A percentile compares a stretch with the other conserved stretches of the same genome.
phyloP scores from a whole-genome alignment of 2,329 filamentous ascomycete species.

The Trichoderma breve region DNA sequence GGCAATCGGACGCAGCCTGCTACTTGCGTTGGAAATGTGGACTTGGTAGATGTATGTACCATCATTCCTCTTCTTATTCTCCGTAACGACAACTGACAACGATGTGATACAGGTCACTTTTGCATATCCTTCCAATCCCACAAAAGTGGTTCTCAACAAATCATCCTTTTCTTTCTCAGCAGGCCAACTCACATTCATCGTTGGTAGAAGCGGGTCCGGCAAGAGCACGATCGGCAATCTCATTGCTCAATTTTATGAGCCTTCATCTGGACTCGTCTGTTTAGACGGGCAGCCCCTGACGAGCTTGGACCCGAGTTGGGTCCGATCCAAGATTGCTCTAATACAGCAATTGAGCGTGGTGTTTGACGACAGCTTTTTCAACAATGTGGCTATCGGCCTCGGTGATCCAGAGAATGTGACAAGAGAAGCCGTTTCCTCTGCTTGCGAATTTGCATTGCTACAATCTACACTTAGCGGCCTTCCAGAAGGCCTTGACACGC shows the following conservation, averaged over 20 bases:
- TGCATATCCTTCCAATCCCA: slow-evolving; percentile 70
- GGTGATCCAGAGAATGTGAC: slow-evolving; percentile 47
- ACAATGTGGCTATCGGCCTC: slow-evolving; percentile 75
- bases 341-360: slow-evolving; percentile 80
- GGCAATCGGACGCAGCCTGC: slow-evolving; percentile 31
- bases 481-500: slow-evolving; percentile 68
- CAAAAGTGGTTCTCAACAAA: slow-evolving; percentile 56
- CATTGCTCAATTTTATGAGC: slow-evolving; percentile 73
- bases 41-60: slow-evolving; percentile 62
- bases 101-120: slow-evolving; percentile 64
- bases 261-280: slow-evolving; percentile 61
- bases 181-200: slow-evolving; percentile 72
- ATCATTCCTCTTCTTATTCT: neutral
- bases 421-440: slow-evolving; percentile 55
- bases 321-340: slow-evolving; percentile 73
- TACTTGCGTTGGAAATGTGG: slow-evolving; percentile 63
- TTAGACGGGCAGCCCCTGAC: slow-evolving; percentile 65
- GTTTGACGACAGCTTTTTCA: slow-evolving; percentile 76
- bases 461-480: slow-evolving; percentile 64
- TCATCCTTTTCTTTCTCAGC: slow-evolving; percentile 69
- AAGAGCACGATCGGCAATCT: slow-evolving; percentile 87
- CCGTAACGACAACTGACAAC: slow-evolving; percentile 23
- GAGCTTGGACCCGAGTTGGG: slow-evolving; percentile 65
- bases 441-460: slow-evolving; percentile 67
- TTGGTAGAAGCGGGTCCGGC: slow-evolving; percentile 85